Conservation (phyloP, 2,329 filamentous ascomycete species). For the Fusarium sp. region DNA sequence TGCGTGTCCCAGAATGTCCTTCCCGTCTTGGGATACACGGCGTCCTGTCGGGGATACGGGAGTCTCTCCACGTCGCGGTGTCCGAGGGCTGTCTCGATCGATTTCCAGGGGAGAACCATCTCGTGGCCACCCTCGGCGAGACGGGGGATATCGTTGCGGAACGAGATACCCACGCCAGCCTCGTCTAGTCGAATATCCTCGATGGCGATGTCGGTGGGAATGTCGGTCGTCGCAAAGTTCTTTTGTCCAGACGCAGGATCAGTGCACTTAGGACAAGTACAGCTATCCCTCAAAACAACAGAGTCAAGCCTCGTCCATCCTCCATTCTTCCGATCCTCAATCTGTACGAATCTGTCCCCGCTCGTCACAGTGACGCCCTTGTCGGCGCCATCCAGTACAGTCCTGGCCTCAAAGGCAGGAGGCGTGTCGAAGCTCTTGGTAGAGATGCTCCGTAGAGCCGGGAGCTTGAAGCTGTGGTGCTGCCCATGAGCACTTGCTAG, state of each 20-base stretch:
- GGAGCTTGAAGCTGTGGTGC: not conserved
- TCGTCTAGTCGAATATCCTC: slow-evolving; percentile 45
- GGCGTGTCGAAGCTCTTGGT: slow-evolving; percentile 20
- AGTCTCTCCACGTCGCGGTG: slow-evolving; percentile 34
- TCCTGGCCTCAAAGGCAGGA: slow-evolving; percentile 23
- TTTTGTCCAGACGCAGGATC: slow-evolving; percentile 71
- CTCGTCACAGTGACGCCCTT: slow-evolving; percentile 42
- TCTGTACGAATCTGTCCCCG: slow-evolving; percentile 42
- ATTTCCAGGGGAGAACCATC: slow-evolving; percentile 50
- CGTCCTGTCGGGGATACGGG: slow-evolving; percentile 40
- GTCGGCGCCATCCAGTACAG: slow-evolving; percentile 6
- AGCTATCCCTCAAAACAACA: slow-evolving; percentile 63
- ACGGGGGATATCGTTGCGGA: slow-evolving; percentile 61
- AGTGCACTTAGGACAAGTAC: slow-evolving; percentile 64
- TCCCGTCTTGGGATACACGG: slow-evolving; percentile 49
- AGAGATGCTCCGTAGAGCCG: slow-evolving; percentile 5
- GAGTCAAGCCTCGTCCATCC: slow-evolving; percentile 44
- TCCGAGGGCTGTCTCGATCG: slow-evolving; percentile 50
- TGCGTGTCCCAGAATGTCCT: slow-evolving; percentile 56
- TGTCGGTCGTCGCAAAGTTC: slow-evolving; percentile 59
- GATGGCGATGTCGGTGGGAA: slow-evolving; percentile 51
- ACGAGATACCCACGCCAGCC: slow-evolving; percentile 67
- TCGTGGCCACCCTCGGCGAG: slow-evolving; percentile 48
- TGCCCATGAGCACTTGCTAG: slow-evolving; percentile 37
- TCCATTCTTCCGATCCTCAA: slow-evolving; percentile 34